A percentile compares a stretch with the other conserved stretches of the same genome.
Conservation (phyloP, 345 rosid genomes). For the Toxicodendron radicans region DNA sequence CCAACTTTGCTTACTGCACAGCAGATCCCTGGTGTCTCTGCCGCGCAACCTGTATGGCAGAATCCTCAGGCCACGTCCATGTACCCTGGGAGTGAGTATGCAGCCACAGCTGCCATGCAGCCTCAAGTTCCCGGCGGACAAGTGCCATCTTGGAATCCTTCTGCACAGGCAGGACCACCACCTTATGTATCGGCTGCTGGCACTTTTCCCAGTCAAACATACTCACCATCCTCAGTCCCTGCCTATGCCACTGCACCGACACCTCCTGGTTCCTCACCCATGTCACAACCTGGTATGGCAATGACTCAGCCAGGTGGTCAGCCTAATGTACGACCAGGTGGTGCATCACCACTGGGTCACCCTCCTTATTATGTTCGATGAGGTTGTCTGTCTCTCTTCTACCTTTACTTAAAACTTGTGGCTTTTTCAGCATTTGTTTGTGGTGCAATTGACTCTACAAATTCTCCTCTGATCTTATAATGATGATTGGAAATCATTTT, state of each 20-base stretch:
- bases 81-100: slow-evolving; percentile 46
- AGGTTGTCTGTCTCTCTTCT: slow-evolving; percentile 13
- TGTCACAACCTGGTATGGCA: slow-evolving; percentile 27
- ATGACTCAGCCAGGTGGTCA: slow-evolving; percentile 39
- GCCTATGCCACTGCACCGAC: slow-evolving; percentile 29
- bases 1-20: slow-evolving; percentile 48
- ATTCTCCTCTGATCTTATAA: background rate
- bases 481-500: background rate
- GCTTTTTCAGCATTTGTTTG: slow-evolving; percentile 13
- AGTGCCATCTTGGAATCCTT: slow-evolving; percentile 47
- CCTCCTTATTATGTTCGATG: slow-evolving; percentile 44
- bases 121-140: slow-evolving; percentile 41
- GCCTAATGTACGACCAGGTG: slow-evolving; percentile 33
- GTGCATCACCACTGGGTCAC: slow-evolving; percentile 38
- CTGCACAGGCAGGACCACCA: slow-evolving; percentile 34
- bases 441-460: background rate
- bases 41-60: slow-evolving; percentile 66
- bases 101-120: slow-evolving; percentile 31
- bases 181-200: slow-evolving; percentile 33
- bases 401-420: background rate
- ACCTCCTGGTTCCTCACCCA: slow-evolving; percentile 40
- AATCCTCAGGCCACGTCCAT: slow-evolving; percentile 46
- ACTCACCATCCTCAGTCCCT: slow-evolving; percentile 29
- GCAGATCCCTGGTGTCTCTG: slow-evolving; percentile 43
- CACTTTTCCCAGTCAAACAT: slow-evolving; percentile 36